These are phyloP conservation scores for Gardenia jasminoides DNA, from an alignment of 257 asterid species.

Conservation along the genomic window DNA sequence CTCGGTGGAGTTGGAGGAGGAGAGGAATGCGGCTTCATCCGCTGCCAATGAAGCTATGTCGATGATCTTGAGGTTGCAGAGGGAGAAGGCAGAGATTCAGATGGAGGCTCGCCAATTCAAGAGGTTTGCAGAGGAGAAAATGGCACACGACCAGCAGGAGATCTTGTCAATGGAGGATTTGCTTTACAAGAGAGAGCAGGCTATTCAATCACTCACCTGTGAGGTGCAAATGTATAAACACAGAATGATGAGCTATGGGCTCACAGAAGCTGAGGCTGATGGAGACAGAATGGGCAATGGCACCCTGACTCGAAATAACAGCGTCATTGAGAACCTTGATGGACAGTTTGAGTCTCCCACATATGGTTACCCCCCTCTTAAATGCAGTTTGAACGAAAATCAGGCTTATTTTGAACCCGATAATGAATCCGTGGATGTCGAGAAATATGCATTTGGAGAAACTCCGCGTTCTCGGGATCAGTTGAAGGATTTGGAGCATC, in stretches of 20 bases:
- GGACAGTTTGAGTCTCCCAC: constrained; percentile 47
- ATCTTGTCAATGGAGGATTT: constrained; percentile 63
- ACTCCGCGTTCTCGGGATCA: constrained; percentile 58
- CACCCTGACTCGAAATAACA: constrained; percentile 37
- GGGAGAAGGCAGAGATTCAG: constrained; percentile 88
- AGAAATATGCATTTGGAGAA: constrained; percentile 74
- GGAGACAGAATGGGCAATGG: constrained; percentile 37
- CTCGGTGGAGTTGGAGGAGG: constrained; percentile 81
- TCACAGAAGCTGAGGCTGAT: constrained; percentile 63
- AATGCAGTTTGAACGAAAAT: constrained; percentile 57
- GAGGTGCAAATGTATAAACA: constrained; percentile 78
- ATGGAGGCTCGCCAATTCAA: constrained; percentile 93
- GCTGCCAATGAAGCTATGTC: constrained; percentile 99
- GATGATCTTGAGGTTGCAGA: constrained; percentile 91
- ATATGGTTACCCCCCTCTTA: constrained; percentile 72
- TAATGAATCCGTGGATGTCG: constrained; percentile 59
- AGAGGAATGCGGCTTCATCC: constrained; percentile 87
- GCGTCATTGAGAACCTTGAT: constrained; percentile 44
- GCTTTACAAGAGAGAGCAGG: constrained; percentile 84
- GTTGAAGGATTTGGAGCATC: constrained; percentile 64
- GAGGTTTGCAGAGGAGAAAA: constrained; percentile 85
- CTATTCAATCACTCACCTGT: constrained; percentile 68
- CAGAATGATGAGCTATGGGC: constrained; percentile 85
- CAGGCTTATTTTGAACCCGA: constrained; percentile 45
- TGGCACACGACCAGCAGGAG: constrained; percentile 93